Conservation (phyloP, 352 stramenopile genomes). For the Globisporangium viniferum region DNA sequence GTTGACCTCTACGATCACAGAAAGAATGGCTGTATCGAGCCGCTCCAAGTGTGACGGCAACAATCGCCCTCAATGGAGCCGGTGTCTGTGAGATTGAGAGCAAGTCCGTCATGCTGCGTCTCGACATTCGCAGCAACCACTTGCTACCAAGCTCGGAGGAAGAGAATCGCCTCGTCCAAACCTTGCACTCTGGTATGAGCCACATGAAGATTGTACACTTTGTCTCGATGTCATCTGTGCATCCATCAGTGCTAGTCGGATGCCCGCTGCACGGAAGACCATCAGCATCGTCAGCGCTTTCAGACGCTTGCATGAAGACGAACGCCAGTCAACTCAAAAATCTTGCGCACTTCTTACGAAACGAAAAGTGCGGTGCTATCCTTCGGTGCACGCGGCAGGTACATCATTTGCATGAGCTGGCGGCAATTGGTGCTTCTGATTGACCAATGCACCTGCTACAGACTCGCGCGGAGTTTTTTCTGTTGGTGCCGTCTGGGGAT, state of each 20-base stretch:
- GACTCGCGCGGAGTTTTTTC: conserved; percentile 18
- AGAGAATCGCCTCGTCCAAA: conserved; percentile 11
- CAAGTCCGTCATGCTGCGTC: neutral
- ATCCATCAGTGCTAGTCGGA: conserved; percentile 32
- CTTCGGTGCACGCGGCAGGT: conserved; percentile 17
- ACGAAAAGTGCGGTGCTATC: conserved; percentile 16
- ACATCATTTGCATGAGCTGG: neutral
- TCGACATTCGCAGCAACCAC: conserved; percentile 27
- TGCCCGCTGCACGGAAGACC: conserved; percentile 31
- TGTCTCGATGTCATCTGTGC: conserved; percentile 32
- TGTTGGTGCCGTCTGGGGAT: conserved; percentile 12
- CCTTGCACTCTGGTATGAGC: conserved; percentile 24
- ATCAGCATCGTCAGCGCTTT: neutral
- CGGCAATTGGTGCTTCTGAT: neutral
- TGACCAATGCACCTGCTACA: neutral
- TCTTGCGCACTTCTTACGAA: conserved; percentile 16
- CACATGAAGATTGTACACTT: conserved; percentile 26
- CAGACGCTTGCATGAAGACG: neutral
- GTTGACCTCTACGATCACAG: conserved; percentile 16
- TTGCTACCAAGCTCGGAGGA: conserved; percentile 9
- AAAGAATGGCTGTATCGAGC: conserved; percentile 41
- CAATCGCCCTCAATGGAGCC: neutral
- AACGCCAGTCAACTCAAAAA: conserved; percentile 16
- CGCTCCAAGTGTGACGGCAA: conserved; percentile 7
- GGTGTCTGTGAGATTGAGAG: neutral